Base-by-base conservation (phyloP, 495 filamentous ascomycete species). In the Copromyces sp. region DNA sequence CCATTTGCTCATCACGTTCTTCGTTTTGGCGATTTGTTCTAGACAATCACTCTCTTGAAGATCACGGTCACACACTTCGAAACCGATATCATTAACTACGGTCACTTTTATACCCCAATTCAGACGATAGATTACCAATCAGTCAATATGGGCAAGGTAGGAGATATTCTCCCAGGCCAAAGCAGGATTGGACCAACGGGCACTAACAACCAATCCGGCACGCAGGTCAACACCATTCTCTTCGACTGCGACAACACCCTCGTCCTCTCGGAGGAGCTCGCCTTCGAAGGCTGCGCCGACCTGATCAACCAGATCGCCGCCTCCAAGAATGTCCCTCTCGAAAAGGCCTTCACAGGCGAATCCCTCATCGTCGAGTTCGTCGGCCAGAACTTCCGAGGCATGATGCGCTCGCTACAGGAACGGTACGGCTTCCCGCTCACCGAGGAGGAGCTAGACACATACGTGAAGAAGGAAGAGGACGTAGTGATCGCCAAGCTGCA, bases 211-310 rank as follows among this genome's bases (percentile, higher is more conserved):
- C 5, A 17, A 11, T 65, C 40, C 17, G 9, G 12, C 20, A 24
- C 16, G 9, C 37, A 81, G 79, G 80, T 83, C 77, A 80, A 74
- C 45, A 82, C 81, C 72, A 73, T 98, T 83, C 92, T 98, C 82
- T 90, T 97, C 84, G 94, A 98, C 85, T 98, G 94, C 86, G 94
- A 98, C 89, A 98, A 98, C 87, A 98, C 94, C 70, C 93, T 98
- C 78, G 93, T 94, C 83, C 90, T 96, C 78, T 96, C 93, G 73
- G 94, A 98, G 84, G 89, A 88, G 75, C 86, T 97, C 78, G 94
- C 94, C 82, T 98, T 97, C 82, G 94, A 95, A 84, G 94, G 93
- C 73, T 97, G 94, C 83, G 92, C 94, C 77, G 92, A 95, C 75
- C 87, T 98, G 78, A 90, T 93, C 84, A 98, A 98, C 86, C 89